These are phyloP conservation scores for Hypoxylon rubiginosum DNA, from an alignment of 2,329 filamentous ascomycete species.

Conservation along the genomic window DNA sequence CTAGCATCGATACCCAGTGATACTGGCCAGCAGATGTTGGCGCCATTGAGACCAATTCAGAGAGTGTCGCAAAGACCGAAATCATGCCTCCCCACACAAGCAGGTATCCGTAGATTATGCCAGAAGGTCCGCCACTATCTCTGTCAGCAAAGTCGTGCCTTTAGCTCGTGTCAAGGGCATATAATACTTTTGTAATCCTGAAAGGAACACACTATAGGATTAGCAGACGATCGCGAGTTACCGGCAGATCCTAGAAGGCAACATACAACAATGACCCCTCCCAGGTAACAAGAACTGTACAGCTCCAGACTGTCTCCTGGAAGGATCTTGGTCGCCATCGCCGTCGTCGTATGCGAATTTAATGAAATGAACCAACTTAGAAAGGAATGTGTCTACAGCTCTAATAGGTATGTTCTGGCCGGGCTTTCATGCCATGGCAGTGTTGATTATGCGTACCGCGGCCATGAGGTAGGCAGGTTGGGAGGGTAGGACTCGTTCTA, in stretches of 20 bases:
- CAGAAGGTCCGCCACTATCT: conserved; percentile 54
- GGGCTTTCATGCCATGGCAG: too few relatives aligned
- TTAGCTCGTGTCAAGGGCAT: too few relatives aligned
- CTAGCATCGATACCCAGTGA: conserved; percentile 48
- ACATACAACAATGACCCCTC: conserved; percentile 43
- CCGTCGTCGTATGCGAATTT: too few relatives aligned
- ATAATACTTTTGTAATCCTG: conserved; percentile 34
- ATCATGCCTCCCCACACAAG: conserved; percentile 64
- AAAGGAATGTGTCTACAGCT: too few relatives aligned
- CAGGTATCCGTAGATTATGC: conserved; percentile 65
- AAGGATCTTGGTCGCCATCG: too few relatives aligned
- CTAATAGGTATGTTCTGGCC: too few relatives aligned
- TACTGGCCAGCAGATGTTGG: conserved; percentile 45
- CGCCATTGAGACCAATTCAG: conserved; percentile 61
- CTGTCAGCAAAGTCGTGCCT: neutral
- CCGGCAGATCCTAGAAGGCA: too few relatives aligned
- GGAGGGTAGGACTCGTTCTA: too few relatives aligned
- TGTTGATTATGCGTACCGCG: too few relatives aligned
- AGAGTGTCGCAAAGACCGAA: conserved; percentile 60
- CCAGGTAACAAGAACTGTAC: conserved; percentile 46
- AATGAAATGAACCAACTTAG: too few relatives aligned
- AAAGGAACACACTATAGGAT: conserved; percentile 35
- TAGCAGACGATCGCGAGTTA: neutral
- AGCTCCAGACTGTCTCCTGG: neutral
- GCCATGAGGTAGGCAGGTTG: too few relatives aligned